Evolutionary conservation across 73 alveolate species (phyloP), one percentile per base, ranked within the genome.

Genomic region (Tetrahymena malaccensis): DNA sequence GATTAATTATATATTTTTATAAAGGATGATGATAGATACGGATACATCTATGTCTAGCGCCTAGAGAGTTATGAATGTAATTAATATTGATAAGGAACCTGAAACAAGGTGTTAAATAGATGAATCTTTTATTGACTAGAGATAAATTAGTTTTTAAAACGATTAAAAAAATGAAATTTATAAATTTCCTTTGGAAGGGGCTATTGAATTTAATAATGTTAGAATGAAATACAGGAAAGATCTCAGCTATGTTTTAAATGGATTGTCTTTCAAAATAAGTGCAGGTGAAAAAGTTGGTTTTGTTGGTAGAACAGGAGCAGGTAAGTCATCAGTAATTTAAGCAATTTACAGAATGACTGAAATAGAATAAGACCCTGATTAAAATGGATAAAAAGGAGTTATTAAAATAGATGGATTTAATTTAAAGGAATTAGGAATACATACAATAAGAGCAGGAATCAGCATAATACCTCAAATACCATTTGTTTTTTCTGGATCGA

Each of bases 231-330:
- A 96, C 93, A 93, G 96, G 37, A 33, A 94, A 19, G 96, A 93
- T 21, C 84, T 94, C 17, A 94, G 84, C 0, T 93, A 50, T 10
- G 98, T 94, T 15, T 50, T 99, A 35, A 96, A 94, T 85, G 96
- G 98, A 85, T 94, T 99, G 12, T 94, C 98, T 93, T 98, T 98
- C 40, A 93, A 93, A 21, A 96, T 98, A 34, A 93, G 97, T 25
- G 96, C 97, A 43, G 99, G 99, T 21, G 98, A 98, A 93, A 98
- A 99, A 94, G 99, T n/a, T n/a, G n/a, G n/a, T n/a, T n/a, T n/a
- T n/a, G n/a, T n/a, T n/a, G n/a, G n/a, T n/a, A n/a, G n/a, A n/a
- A n/a, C n/a, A n/a, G n/a, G 99, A 0, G 97, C 99, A 84, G 99
- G 99, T 22, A 99, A 99, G 95, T 97, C 99, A 83, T 98, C 99